These are phyloP conservation scores for Fusarium fracticaudum DNA, from an alignment of 2,329 filamentous ascomycete species.

Conservation along the genomic window DNA sequence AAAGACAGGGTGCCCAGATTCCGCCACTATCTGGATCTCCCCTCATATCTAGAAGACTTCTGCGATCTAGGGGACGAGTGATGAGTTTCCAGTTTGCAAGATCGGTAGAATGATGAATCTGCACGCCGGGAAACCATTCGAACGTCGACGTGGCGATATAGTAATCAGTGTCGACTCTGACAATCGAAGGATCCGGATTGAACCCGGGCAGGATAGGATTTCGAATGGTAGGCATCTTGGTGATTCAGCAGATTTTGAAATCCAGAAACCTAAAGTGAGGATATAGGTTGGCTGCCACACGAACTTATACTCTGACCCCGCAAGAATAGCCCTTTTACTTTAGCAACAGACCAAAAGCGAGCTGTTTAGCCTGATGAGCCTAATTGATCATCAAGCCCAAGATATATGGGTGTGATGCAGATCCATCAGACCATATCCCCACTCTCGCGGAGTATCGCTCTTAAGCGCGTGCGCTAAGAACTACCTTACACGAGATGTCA, in stretches of 20 bases:
- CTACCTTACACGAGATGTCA: not conserved
- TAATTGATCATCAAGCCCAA: not conserved
- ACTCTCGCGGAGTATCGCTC: constrained; percentile 1
- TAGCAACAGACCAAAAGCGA: not conserved
- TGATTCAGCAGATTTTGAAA: not conserved
- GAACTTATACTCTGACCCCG: not conserved
- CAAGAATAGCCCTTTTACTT: not conserved
- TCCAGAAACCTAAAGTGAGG: not conserved
- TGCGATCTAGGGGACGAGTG: constrained; percentile 57
- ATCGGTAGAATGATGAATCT: constrained; percentile 63
- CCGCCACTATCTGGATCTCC: constrained; percentile 68
- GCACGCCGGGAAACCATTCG: constrained; percentile 63
- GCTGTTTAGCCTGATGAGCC: not conserved
- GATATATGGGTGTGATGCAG: not conserved
- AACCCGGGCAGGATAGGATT: constrained; percentile 66
- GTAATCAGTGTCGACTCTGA: constrained; percentile 61
- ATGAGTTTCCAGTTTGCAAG: constrained; percentile 62
- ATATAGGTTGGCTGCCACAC: not conserved
- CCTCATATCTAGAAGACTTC: constrained; percentile 63
- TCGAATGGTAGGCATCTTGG: constrained; percentile 55
- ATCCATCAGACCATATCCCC: not conserved
- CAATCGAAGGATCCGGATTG: constrained; percentile 63
- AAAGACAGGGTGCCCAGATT: constrained; percentile 71
- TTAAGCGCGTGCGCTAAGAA: not conserved
- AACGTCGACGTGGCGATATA: constrained; percentile 65